A percentile compares a stretch with the other conserved stretches of the same genome.
phyloP scores from a whole-genome alignment of 2,329 filamentous ascomycete species.

The Neopestalotiopsis clavispora region DNA sequence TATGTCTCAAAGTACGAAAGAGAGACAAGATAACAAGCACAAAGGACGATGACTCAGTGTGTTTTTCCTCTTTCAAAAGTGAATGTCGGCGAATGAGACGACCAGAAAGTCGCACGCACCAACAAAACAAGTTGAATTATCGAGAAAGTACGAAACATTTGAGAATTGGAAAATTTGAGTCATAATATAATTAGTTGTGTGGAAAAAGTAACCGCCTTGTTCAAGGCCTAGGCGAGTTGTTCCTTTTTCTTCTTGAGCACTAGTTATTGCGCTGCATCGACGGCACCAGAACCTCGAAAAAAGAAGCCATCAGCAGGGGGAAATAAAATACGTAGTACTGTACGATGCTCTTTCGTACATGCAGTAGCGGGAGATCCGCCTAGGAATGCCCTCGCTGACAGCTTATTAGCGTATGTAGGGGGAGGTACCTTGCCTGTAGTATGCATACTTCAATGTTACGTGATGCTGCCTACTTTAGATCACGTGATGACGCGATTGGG shows the following conservation, averaged over 20 bases:
- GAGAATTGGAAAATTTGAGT: not conserved
- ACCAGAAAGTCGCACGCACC: not conserved
- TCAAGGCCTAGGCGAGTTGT: not conserved
- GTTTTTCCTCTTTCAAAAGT: not conserved
- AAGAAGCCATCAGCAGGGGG: too few relatives aligned
- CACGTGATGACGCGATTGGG: not conserved
- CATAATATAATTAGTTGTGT: not conserved
- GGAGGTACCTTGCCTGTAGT: too few relatives aligned
- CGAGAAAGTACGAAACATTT: constrained; percentile 3
- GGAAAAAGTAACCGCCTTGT: not conserved
- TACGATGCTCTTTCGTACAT: too few relatives aligned
- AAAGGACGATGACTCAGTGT: not conserved
- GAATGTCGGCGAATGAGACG: not conserved
- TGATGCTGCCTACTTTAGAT: not conserved
- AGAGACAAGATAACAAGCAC: not conserved
- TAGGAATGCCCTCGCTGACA: too few relatives aligned
- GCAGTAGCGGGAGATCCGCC: too few relatives aligned
- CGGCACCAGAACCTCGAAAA: not conserved
- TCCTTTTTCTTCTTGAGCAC: not conserved
- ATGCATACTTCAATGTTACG: too few relatives aligned
- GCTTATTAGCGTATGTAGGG: too few relatives aligned
- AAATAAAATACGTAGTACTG: too few relatives aligned
- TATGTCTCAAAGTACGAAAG: not conserved
- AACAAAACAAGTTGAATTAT: not conserved
- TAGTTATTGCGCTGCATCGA: not conserved